These are phyloP conservation scores for Aegilops speltoides DNA, from an alignment of 176 grass and related monocot species.

Conservation along the genomic window DNA sequence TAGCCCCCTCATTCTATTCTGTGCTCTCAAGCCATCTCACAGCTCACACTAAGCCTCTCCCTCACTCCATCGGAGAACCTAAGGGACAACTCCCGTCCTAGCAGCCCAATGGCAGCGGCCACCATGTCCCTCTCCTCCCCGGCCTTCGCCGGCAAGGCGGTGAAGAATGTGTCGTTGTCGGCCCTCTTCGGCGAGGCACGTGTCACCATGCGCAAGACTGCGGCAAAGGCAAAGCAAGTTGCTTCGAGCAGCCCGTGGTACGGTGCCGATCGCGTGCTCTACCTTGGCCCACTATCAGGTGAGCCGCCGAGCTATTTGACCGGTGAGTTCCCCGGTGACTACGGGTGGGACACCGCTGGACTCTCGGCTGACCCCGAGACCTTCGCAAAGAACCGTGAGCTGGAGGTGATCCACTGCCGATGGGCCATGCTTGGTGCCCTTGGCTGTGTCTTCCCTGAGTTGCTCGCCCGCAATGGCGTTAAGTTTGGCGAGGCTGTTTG, in stretches of 20 bases:
- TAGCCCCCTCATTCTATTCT: not conserved
- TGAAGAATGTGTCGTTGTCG: not conserved
- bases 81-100: not conserved
- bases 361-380: slow-evolving; percentile 45
- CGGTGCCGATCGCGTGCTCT: not conserved
- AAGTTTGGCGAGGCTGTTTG: slow-evolving; percentile 77
- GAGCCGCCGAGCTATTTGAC: slow-evolving; percentile 2
- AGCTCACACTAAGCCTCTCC: not conserved
- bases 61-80: not conserved
- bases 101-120: not conserved
- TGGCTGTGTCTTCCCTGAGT: slow-evolving; percentile 69
- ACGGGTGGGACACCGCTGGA: not conserved
- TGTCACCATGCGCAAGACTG: not conserved
- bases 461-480: slow-evolving; percentile 56
- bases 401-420: slow-evolving; percentile 62
- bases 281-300: not conserved
- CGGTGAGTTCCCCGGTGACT: not conserved
- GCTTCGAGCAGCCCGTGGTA: not conserved
- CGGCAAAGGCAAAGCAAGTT: not conserved
- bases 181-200: not conserved
- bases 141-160: not conserved
- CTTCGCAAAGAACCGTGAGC: slow-evolving; percentile 69
- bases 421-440: slow-evolving; percentile 76
- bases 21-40: not conserved
- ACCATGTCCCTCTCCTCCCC: not conserved